Base-by-base conservation (phyloP, 2,329 filamentous ascomycete species). In the Plenodomus biglobosus region DNA sequence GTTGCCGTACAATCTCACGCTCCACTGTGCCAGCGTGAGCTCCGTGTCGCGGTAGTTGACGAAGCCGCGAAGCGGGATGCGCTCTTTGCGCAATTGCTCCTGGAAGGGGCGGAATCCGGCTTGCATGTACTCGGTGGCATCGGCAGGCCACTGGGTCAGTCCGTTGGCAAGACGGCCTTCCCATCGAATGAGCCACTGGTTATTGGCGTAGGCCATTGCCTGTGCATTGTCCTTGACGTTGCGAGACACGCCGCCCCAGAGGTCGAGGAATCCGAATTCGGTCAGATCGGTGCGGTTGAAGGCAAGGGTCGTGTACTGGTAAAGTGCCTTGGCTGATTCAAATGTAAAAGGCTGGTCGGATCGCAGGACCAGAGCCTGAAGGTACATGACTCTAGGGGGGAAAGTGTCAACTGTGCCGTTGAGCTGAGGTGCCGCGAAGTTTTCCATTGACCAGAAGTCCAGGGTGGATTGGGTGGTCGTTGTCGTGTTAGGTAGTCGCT, bases 141-240 rank as follows among this genome's bases (percentile, higher is more conserved):
- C 53, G 11, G 44, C 52, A 3, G 57, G 57, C 57, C 57, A 41
- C 42, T 56, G 45, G 44, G 44, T 42, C 15, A 42, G 17, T 17
- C 38, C 37, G 16, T 37, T 35, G 10, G 44, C 44, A 10, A 60
- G 27, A 24, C 42, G 20, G 27, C 56, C 58, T 16, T 61, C 56
- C 19, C 56, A 54, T n/a, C 58, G 58, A n/a, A 61, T 45, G 11
- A 61, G 46, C 58, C 58, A 61, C 8, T 59, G 56, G 36, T 60
- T 60, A 16, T 58, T 52, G 20, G 54, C 53, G 27, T 61, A 53
- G 3, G 45, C 50, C 30, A 52, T 53, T 50, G 19, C 44, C 42
- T 18, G 55, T 48, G 60, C 53, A 1, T 41, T 48, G 36, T 61
- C 57, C 3, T 47, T 42, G 15, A 56, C 34, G 15, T 58, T 35